A percentile compares a stretch with the other conserved stretches of the same genome.
phyloP scores from a whole-genome alignment of 768 basidiomycete genomes.

The Psilocybe cubensis region DNA sequence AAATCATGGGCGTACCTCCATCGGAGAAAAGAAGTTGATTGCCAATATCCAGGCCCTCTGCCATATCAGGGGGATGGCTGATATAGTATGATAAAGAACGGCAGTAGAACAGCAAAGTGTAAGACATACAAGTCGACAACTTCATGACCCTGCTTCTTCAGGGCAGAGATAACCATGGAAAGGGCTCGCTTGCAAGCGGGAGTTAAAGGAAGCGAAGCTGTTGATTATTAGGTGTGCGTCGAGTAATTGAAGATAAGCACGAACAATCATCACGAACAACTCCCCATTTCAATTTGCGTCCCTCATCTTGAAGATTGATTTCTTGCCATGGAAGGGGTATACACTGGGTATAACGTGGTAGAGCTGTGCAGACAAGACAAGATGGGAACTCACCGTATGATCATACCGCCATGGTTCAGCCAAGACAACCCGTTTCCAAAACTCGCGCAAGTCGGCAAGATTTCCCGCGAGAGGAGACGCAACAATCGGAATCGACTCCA shows the following conservation, averaged over 20 bases:
- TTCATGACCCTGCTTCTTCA: slow-evolving; percentile 64
- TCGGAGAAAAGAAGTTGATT: slow-evolving; percentile 61
- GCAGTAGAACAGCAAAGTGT: neutral
- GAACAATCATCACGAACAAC: slow-evolving; percentile 60
- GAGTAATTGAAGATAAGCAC: neutral
- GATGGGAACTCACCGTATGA: slow-evolving; percentile 44
- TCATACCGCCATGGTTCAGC: slow-evolving; percentile 74
- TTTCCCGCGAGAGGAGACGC: slow-evolving; percentile 64
- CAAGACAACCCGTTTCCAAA: slow-evolving; percentile 64
- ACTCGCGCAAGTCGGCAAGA: slow-evolving; percentile 64
- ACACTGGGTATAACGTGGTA: slow-evolving; percentile 35
- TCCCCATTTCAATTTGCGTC: slow-evolving; percentile 60
- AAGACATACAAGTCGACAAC: slow-evolving; percentile 60
- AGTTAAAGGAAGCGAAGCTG: slow-evolving; percentile 62
- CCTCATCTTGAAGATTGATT: slow-evolving; percentile 49
- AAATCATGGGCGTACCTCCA: slow-evolving; percentile 42
- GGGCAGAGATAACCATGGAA: slow-evolving; percentile 49
- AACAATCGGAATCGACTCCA: slow-evolving; percentile 58
- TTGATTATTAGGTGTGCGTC: neutral
- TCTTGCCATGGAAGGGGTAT: slow-evolving; percentile 53
- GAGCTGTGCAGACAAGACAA: neutral
- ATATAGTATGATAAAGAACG: neutral
- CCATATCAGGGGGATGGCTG: slow-evolving; percentile 49
- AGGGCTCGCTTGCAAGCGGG: slow-evolving; percentile 68
- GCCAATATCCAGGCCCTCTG: slow-evolving; percentile 53